phyloP scores from a whole-genome alignment of 1,139 yeast species.

The Magnusiomyces tetraspermus region DNA sequence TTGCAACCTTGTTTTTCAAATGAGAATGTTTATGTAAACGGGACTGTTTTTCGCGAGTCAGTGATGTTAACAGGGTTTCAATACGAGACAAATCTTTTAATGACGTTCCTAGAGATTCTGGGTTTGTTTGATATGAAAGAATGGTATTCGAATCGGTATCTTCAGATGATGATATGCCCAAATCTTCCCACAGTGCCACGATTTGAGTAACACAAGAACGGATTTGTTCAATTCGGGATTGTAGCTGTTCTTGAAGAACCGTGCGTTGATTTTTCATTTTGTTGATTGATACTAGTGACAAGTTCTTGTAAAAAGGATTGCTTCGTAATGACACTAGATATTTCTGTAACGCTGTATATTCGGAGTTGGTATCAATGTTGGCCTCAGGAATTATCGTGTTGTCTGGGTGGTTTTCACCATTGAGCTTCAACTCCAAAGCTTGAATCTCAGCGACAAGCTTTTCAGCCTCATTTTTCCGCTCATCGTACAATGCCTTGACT shows the following conservation, averaged over 20 bases:
- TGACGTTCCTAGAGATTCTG: slow-evolving; percentile 26
- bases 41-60: slow-evolving; percentile 16
- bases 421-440: slow-evolving; percentile 7
- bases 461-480: slow-evolving; percentile 11
- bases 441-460: slow-evolving; percentile 7
- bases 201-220: slow-evolving; percentile 22
- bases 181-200: slow-evolving; percentile 29
- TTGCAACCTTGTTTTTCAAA: slow-evolving; percentile 15
- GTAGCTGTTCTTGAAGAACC: slow-evolving; percentile 25
- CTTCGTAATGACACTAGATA: too few relatives aligned
- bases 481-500: slow-evolving; percentile 7
- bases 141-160: slow-evolving; percentile 25
- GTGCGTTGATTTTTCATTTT: too few relatives aligned
- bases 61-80: slow-evolving; percentile 11
- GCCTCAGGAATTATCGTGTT: too few relatives aligned
- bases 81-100: slow-evolving; percentile 22
- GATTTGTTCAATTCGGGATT: slow-evolving; percentile 20
- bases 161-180: slow-evolving; percentile 28
- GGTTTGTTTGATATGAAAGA: slow-evolving; percentile 20
- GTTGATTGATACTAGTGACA: too few relatives aligned
- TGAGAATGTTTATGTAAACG: slow-evolving; percentile 16
- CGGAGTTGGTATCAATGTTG: too few relatives aligned
- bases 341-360: too few relatives aligned
- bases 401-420: too few relatives aligned
- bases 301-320: too few relatives aligned